Evolutionary conservation across 2,329 filamentous ascomycete genomes (phyloP).

Genomic region (Lachnellula suecica): DNA sequence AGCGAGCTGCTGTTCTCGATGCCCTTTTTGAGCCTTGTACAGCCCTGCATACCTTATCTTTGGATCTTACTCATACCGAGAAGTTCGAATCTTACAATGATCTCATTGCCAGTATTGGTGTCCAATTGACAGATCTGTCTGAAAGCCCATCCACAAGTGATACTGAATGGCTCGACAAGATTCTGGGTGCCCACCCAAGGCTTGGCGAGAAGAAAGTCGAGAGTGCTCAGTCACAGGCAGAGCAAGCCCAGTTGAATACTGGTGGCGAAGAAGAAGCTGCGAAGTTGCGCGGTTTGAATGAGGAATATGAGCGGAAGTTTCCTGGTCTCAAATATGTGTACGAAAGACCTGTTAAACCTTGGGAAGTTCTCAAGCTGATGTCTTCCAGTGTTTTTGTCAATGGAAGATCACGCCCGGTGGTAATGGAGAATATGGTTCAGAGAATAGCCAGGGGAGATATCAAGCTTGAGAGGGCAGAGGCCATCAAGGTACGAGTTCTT

Average conservation of each 20-base stretch:
- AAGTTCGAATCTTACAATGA: constrained; percentile 66
- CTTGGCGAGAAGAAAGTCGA: constrained; percentile 79
- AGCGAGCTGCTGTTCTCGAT: constrained; percentile 64
- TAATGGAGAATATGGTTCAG: constrained; percentile 79
- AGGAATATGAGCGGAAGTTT: constrained; percentile 76
- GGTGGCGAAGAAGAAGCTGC: constrained; percentile 55
- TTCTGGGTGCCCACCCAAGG: constrained; percentile 79
- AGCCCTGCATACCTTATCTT: constrained; percentile 69
- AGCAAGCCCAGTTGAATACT: constrained; percentile 74
- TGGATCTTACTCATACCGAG: constrained; percentile 62
- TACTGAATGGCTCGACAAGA: constrained; percentile 61
- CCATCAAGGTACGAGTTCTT: constrained; percentile 60
- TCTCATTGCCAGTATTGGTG: constrained; percentile 66
- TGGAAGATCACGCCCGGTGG: constrained; percentile 67
- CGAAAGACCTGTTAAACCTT: constrained; percentile 1
- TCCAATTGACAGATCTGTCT: constrained; percentile 60
- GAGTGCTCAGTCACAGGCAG: constrained; percentile 76
- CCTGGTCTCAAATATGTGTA: constrained; percentile 81
- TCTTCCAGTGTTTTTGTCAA: constrained; percentile 77
- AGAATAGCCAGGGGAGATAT: constrained; percentile 71
- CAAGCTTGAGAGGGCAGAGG: constrained; percentile 67
- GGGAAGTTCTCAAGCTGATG: constrained; percentile 14
- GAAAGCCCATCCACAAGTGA: constrained; percentile 49
- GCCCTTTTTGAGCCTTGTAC: constrained; percentile 81
- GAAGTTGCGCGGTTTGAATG: constrained; percentile 64